Conservation (phyloP, 2,329 filamentous ascomycete genomes). For the Hyphodiscus sp. region DNA sequence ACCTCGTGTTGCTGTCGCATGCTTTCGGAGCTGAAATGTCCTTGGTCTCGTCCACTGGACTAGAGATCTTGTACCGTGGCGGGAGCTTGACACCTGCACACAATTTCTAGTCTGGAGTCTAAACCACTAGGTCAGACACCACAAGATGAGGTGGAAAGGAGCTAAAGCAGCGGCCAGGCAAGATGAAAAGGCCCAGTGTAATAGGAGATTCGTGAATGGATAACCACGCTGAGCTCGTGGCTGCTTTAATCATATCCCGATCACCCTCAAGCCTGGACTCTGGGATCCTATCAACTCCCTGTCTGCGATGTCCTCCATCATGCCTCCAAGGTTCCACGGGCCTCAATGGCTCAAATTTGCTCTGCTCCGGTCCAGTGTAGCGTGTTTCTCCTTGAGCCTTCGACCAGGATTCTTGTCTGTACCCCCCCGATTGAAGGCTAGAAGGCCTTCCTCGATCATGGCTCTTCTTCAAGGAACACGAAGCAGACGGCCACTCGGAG, state of each 20-base stretch:
- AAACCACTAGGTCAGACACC: neutral
- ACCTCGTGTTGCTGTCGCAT: neutral
- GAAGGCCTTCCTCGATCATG: neutral
- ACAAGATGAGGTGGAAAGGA: neutral
- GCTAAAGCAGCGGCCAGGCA: neutral
- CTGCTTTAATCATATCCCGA: neutral
- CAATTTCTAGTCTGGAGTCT: neutral
- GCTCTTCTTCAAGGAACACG: neutral
- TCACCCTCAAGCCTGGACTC: neutral
- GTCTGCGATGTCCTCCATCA: neutral
- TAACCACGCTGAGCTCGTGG: too few relatives aligned
- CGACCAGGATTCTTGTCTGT: neutral
- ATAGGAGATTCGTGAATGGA: too few relatives aligned
- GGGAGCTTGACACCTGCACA: neutral
- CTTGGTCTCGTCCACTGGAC: neutral
- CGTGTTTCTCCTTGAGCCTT: neutral
- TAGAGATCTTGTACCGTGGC: neutral
- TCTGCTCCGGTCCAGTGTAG: neutral
- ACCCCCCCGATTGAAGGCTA: neutral
- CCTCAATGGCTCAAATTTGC: neutral
- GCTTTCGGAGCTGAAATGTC: neutral
- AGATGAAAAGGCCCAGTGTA: too few relatives aligned
- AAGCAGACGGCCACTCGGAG: neutral
- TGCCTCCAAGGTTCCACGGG: too few relatives aligned
- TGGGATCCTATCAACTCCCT: neutral